Evolutionary conservation across 148 eudicot genomes (phyloP).

Genomic region (Nyssa sinensis): DNA sequence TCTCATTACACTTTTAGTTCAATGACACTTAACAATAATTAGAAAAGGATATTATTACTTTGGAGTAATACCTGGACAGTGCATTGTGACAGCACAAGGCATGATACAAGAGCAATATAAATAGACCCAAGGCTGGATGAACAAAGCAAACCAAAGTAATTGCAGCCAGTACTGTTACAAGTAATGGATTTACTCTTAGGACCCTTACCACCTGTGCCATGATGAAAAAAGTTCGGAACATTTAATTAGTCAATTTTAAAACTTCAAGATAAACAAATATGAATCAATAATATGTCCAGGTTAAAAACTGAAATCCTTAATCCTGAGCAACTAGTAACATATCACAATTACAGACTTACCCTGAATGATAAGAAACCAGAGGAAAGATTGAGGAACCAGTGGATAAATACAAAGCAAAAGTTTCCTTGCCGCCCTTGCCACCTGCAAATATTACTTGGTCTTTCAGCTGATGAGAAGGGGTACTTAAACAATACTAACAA

Average conservation of each 20-base stretch:
- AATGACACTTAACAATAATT: background rate
- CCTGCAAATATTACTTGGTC: conserved; percentile 39
- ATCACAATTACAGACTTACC: conserved; percentile 39
- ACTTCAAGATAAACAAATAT: background rate
- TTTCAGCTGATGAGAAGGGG: conserved; percentile 14
- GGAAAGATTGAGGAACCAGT: conserved; percentile 48
- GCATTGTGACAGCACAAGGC: conserved; percentile 74
- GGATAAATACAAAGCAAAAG: conserved; percentile 40
- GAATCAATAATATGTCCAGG: background rate
- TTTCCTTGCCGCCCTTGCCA: conserved; percentile 61
- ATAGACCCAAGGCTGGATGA: conserved; percentile 89
- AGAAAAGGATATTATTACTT: background rate
- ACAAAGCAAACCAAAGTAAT: conserved; percentile 65
- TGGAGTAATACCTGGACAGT: conserved; percentile 64
- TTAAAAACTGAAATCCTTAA: background rate
- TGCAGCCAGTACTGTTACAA: conserved; percentile 54
- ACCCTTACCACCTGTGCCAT: conserved; percentile 64
- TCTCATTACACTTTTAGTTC: background rate
- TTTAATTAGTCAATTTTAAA: background rate
- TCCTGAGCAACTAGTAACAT: conserved; percentile 12
- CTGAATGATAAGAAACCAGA: conserved; percentile 57
- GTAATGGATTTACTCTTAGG: conserved; percentile 50
- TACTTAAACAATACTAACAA: background rate
- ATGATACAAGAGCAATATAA: conserved; percentile 63
- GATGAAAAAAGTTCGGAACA: background rate